Evolutionary conservation across 1,284 basidiomycete genomes (phyloP).

Genomic region (Mycena citricolor): DNA sequence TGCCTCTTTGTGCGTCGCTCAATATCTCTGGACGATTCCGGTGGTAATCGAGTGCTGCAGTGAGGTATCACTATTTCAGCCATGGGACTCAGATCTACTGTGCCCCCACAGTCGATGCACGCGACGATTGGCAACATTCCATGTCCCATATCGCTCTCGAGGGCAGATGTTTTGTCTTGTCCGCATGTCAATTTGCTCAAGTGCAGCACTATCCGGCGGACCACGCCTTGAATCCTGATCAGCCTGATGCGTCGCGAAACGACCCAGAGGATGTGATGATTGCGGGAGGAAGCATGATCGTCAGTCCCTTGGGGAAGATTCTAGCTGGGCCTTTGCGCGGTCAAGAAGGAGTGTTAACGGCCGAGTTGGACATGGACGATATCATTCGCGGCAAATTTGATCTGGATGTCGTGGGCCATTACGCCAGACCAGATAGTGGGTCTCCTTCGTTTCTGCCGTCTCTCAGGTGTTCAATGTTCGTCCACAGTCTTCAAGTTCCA

Average conservation of each 20-base stretch:
- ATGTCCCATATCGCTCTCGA: conserved; percentile 78
- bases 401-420: conserved; percentile 65
- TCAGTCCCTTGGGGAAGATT: conserved; percentile 65
- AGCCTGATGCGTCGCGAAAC: conserved; percentile 38
- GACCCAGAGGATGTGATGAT: conserved; percentile 61
- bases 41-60: conserved; percentile 32
- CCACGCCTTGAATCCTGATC: conserved; percentile 51
- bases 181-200: conserved; percentile 63
- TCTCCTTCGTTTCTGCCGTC: conserved; percentile 2
- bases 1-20: conserved; percentile 57
- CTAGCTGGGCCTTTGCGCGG: conserved; percentile 67
- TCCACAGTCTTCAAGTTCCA: conserved; percentile 25
- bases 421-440: conserved; percentile 58
- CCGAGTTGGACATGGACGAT: conserved; percentile 63
- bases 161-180: conserved; percentile 74
- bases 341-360: conserved; percentile 62
- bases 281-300: conserved; percentile 67
- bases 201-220: conserved; percentile 61
- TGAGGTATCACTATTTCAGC: conserved; percentile 61
- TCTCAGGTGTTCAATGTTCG: background rate
- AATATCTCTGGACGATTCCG: background rate
- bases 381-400: conserved; percentile 70
- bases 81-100: conserved; percentile 66
- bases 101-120: conserved; percentile 69
- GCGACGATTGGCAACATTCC: conserved; percentile 61